Evolutionary conservation across 495 filamentous ascomycete genomes (phyloP).

Genomic region (Rusavskia elegans): DNA sequence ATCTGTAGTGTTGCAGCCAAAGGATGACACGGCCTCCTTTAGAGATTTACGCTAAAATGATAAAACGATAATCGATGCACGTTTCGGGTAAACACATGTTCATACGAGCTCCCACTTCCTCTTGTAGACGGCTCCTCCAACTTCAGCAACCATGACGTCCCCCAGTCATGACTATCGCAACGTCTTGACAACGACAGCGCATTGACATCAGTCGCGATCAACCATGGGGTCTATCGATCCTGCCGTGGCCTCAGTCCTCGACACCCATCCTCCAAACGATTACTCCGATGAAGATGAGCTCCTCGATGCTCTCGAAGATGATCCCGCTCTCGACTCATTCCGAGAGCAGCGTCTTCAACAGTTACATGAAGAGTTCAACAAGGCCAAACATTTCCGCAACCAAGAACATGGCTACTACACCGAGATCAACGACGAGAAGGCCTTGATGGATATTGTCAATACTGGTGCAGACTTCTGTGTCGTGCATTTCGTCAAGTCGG

Average conservation of each 20-base stretch:
- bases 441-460: constrained; percentile 46
- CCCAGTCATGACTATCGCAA: too few relatives aligned
- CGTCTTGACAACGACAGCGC: too few relatives aligned
- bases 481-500: constrained; percentile 61
- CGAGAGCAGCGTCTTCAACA: constrained; percentile 57
- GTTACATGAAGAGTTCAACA: constrained; percentile 45
- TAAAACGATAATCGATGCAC: too few relatives aligned
- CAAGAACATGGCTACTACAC: constrained; percentile 33
- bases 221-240: constrained; percentile 21
- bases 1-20: too few relatives aligned
- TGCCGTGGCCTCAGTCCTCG: constrained; percentile 30
- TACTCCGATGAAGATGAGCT: constrained; percentile 53
- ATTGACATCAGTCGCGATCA: background rate
- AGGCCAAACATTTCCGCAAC: constrained; percentile 23
- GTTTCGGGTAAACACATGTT: too few relatives aligned
- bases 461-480: constrained; percentile 47
- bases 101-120: too few relatives aligned
- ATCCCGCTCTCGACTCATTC: constrained; percentile 40
- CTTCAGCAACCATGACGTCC: too few relatives aligned
- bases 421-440: constrained; percentile 47
- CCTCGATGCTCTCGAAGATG: constrained; percentile 50
- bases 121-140: too few relatives aligned
- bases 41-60: too few relatives aligned
- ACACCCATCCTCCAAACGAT: constrained; percentile 15
- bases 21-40: too few relatives aligned